A percentile compares a stretch with the other conserved stretches of the same genome.
These are phyloP conservation scores for Solanum corneliomulleri DNA, from an alignment of 257 asterid genomes.

Conservation along the genomic window DNA sequence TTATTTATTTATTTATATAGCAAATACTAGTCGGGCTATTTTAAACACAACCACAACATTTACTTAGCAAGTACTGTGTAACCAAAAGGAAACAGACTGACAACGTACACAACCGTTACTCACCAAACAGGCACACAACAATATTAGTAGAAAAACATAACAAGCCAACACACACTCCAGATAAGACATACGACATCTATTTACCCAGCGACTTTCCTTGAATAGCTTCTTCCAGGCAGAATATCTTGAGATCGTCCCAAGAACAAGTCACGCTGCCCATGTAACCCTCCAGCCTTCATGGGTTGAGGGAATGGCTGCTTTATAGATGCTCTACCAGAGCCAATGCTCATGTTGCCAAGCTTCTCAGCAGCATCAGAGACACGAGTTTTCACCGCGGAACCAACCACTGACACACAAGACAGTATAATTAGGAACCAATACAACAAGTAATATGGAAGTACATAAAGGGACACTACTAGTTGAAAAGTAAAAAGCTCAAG, in stretches of 20 bases:
- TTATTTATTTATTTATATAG: not conserved
- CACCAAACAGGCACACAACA: not conserved
- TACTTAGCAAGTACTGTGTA: not conserved
- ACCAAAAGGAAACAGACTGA: not conserved
- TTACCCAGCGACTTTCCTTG: conserved; percentile 63
- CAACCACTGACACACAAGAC: conserved; percentile 16
- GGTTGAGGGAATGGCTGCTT: conserved; percentile 42
- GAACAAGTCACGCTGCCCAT: conserved; percentile 31
- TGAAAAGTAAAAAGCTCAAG: not conserved
- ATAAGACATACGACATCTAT: not conserved
- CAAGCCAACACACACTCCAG: not conserved
- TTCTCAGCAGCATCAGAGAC: conserved; percentile 50
- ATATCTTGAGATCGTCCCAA: conserved; percentile 41
- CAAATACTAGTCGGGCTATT: not conserved
- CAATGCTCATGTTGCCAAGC: conserved; percentile 44
- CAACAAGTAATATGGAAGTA: not conserved
- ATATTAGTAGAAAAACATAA: not conserved
- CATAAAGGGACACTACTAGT: not conserved
- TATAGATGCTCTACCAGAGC: conserved; percentile 25
- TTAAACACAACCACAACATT: not conserved
- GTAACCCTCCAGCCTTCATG: conserved; percentile 89
- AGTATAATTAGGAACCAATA: not conserved
- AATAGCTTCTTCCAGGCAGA: conserved; percentile 39
- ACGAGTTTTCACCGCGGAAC: conserved; percentile 23
- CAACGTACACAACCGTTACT: not conserved